A percentile compares a stretch with the other conserved stretches of the same genome.
Conservation (phyloP, 805 yeast species). For the Helenozyma baotianmanensis region DNA sequence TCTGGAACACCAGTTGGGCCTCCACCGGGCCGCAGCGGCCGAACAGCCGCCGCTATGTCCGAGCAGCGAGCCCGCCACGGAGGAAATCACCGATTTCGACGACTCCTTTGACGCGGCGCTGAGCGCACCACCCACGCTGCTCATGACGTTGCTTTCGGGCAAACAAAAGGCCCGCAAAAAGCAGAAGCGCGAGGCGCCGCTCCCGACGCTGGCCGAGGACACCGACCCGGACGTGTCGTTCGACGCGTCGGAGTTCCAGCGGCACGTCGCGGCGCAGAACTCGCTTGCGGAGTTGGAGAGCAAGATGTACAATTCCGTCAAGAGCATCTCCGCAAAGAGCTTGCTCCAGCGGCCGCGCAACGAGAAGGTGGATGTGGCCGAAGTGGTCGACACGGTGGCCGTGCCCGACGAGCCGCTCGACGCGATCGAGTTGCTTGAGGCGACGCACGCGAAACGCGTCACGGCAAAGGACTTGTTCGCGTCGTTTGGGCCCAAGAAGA, state of each 20-base stretch:
- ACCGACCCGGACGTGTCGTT: too few relatives aligned
- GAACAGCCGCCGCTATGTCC: too few relatives aligned
- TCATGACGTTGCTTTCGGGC: constrained; percentile 16
- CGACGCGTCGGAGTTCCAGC: too few relatives aligned
- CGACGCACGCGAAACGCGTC: constrained; percentile 1
- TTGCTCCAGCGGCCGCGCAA: constrained; percentile 5
- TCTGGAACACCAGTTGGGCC: constrained; percentile 4
- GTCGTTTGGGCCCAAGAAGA: constrained; percentile 9
- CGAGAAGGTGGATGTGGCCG: neutral
- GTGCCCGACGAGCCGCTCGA: constrained; percentile 2
- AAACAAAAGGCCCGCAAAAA: constrained; percentile 5
- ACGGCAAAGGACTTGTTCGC: constrained; percentile 10
- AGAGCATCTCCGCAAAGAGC: constrained; percentile 8
- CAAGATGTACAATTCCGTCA: constrained; percentile 8
- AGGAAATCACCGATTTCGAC: neutral
- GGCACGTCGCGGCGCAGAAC: neutral
- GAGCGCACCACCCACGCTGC: too few relatives aligned
- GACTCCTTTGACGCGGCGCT: too few relatives aligned
- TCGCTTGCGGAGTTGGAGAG: constrained; percentile 8
- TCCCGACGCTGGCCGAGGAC: too few relatives aligned
- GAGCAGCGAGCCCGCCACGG: too few relatives aligned
- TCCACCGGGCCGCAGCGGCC: too few relatives aligned
- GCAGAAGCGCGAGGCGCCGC: too few relatives aligned
- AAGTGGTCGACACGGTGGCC: neutral
- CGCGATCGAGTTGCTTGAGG: neutral